These are phyloP conservation scores for Catharanthus roseus DNA, from an alignment of 257 asterid species.

Conservation along the genomic window DNA sequence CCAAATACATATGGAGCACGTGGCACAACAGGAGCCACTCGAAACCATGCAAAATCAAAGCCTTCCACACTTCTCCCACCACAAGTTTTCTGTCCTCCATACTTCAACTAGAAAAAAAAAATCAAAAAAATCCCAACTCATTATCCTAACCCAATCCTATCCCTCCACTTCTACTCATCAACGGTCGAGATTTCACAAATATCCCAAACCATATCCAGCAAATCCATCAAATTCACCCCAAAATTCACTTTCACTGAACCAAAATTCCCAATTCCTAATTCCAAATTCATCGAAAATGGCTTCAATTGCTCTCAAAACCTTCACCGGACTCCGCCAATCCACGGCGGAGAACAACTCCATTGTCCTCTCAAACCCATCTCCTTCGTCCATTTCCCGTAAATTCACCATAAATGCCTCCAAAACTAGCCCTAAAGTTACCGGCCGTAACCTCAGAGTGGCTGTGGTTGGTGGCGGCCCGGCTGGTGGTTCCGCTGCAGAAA, in stretches of 20 bases:
- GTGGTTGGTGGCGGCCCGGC: conserved; percentile 94
- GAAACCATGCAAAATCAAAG: conserved; percentile 8
- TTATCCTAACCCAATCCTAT: conserved; percentile 52
- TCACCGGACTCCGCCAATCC: conserved; percentile 82
- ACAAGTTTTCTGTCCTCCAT: background rate
- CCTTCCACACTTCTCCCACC: background rate
- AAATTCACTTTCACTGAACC: conserved; percentile 6
- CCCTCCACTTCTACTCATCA: conserved; percentile 38
- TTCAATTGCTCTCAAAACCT: conserved; percentile 69
- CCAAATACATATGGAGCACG: conserved; percentile 13
- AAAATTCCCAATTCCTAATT: background rate
- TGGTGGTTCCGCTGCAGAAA: conserved; percentile 89
- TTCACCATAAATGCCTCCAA: conserved; percentile 51
- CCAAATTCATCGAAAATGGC: conserved; percentile 31
- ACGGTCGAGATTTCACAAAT: conserved; percentile 32
- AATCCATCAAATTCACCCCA: conserved; percentile 9
- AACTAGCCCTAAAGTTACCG: conserved; percentile 73
- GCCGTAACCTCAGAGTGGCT: conserved; percentile 86
- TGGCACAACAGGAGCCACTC: conserved; percentile 37
- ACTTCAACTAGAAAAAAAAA: conserved; percentile 4
- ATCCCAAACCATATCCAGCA: conserved; percentile 71
- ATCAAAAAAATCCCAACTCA: conserved; percentile 16
- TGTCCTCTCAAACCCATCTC: conserved; percentile 20
- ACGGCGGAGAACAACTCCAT: conserved; percentile 40
- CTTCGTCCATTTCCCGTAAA: conserved; percentile 25